These are phyloP conservation scores for Ustanciosporium gigantosporum DNA, from an alignment of 1,284 basidiomycete genomes.

Conservation along the genomic window DNA sequence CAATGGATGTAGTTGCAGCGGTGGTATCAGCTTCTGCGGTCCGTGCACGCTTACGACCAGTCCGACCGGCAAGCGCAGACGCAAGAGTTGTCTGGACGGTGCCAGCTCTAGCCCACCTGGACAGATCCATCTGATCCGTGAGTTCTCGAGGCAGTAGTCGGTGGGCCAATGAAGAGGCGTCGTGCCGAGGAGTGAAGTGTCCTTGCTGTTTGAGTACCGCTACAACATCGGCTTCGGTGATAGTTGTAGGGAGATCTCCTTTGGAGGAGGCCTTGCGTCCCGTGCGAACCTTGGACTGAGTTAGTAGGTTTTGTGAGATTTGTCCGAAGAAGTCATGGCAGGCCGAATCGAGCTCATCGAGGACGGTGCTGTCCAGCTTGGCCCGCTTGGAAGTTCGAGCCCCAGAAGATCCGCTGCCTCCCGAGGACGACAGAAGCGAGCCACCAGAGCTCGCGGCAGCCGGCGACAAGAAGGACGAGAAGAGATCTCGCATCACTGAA, in stretches of 20 bases:
- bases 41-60: not conserved
- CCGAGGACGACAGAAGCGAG: constrained; percentile 4
- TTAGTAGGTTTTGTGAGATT: constrained; percentile 11
- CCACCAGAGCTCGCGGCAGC: constrained; percentile 1
- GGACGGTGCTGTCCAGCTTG: constrained; percentile 18
- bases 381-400: constrained; percentile 4
- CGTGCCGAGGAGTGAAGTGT: constrained; percentile 17
- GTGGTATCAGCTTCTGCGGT: not conserved
- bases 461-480: constrained; percentile 26
- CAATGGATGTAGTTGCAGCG: too few species aligned
- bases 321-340: constrained; percentile 31
- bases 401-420: not conserved
- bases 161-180: constrained; percentile 25
- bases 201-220: constrained; percentile 34
- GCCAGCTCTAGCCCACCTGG: constrained; percentile 21
- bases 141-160: constrained; percentile 25
- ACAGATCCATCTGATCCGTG: constrained; percentile 38
- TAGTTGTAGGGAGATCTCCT: constrained; percentile 2
- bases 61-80: not conserved
- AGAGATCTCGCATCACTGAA: constrained; percentile 29
- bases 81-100: constrained; percentile 26
- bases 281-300: constrained; percentile 10
- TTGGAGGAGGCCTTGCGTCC: not conserved
- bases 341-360: constrained; percentile 30
- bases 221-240: constrained; percentile 29